Evolutionary conservation across 1,284 basidiomycete species (phyloP).

Genomic region (Moniliophthora roreri): DNA sequence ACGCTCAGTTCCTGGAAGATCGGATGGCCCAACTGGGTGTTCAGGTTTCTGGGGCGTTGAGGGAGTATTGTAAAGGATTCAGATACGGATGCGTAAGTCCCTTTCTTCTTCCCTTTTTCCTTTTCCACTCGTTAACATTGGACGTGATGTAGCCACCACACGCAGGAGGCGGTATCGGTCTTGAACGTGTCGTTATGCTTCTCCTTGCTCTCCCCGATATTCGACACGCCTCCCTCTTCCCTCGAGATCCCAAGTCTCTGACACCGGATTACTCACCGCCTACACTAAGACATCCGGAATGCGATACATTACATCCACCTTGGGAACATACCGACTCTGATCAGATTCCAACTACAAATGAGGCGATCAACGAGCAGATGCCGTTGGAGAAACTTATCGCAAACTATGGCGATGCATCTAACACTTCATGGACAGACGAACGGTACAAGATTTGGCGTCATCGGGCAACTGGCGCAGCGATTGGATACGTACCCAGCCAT

Average conservation of each 20-base stretch:
- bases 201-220: slow-evolving; percentile 96
- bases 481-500: slow-evolving; percentile 31
- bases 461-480: slow-evolving; percentile 35
- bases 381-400: slow-evolving; percentile 34
- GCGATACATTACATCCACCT: slow-evolving; percentile 7
- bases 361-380: slow-evolving; percentile 2
- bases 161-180: slow-evolving; percentile 81
- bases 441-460: slow-evolving; percentile 44
- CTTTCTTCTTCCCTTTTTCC: not conserved
- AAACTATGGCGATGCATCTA: slow-evolving; percentile 46
- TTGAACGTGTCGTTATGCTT: slow-evolving; percentile 95
- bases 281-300: slow-evolving; percentile 9
- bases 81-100: slow-evolving; percentile 69
- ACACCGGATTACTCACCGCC: not conserved
- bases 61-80: slow-evolving; percentile 92
- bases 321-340: not conserved
- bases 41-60: slow-evolving; percentile 64
- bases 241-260: slow-evolving; percentile 77
- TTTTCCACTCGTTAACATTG: not conserved
- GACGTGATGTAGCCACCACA: slow-evolving; percentile 60
- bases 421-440: slow-evolving; percentile 46
- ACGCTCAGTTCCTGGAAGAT: slow-evolving; percentile 78
- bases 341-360: not conserved
- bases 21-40: slow-evolving; percentile 83
- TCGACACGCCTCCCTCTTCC: slow-evolving; percentile 90